Percentiles rank a stretch among this genome's conserved stretches.
phyloP scores from a whole-genome alignment of 805 yeast species.

The Cyberlindnera maritima region DNA sequence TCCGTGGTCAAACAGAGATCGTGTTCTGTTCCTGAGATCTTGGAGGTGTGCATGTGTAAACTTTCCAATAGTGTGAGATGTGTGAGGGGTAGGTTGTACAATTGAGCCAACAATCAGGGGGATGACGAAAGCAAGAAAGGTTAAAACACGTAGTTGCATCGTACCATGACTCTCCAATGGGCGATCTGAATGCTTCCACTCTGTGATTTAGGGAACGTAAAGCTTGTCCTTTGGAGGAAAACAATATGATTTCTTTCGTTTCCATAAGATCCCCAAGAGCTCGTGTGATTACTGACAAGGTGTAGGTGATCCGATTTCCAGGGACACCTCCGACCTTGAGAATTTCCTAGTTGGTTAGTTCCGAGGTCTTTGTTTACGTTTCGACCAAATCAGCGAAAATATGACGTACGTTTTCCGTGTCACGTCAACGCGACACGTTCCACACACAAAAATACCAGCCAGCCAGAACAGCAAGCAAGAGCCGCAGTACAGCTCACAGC shows the following conservation, averaged over 20 bases:
- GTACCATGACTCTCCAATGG: neutral
- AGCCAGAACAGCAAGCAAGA: too few relatives aligned
- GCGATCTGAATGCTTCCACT: too few relatives aligned
- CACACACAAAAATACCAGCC: too few relatives aligned
- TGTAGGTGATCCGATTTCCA: slow-evolving; percentile 1
- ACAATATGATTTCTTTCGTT: too few relatives aligned
- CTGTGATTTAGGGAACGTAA: too few relatives aligned
- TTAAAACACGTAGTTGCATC: neutral
- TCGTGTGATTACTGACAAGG: too few relatives aligned
- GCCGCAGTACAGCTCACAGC: too few relatives aligned
- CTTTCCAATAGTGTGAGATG: slow-evolving; percentile 7
- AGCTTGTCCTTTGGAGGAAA: too few relatives aligned
- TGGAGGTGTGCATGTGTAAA: slow-evolving; percentile 29
- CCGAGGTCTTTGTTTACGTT: slow-evolving; percentile 20
- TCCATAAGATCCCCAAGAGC: neutral
- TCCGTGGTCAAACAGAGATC: slow-evolving; percentile 64
- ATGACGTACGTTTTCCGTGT: neutral
- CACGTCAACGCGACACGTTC: neutral
- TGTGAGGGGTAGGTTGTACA: neutral
- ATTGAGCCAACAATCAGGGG: neutral
- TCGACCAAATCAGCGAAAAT: neutral
- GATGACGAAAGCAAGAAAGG: neutral
- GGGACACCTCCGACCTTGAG: too few relatives aligned
- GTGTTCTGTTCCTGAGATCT: slow-evolving; percentile 43
- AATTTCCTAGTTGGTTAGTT: neutral